Base-by-base conservation (phyloP, 805 yeast species). In the Grigorovia yakushimaensis region DNA sequence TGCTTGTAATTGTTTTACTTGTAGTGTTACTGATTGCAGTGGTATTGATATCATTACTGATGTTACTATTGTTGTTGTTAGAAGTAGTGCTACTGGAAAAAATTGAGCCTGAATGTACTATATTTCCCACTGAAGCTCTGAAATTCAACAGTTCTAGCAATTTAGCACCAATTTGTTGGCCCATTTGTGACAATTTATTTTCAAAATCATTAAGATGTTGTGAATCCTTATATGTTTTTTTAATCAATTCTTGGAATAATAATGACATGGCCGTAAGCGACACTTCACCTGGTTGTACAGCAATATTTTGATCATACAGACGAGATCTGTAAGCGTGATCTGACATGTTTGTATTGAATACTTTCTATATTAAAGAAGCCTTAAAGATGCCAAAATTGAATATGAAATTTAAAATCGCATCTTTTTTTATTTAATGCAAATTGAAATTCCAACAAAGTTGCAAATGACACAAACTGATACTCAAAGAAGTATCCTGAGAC, bases 141-240 rank as follows among this genome's bases (percentile, higher is more conserved):
- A 61, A 58, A 37, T 63, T 64, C 27, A 65, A 52, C 48, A 88
- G 68, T 61, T 88, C 96, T 35, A 85, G 64, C 52, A 77, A 72
- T 48, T 84, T 75, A 47, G 76, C 73, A 4, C 96, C 96, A 41
- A 88, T 76, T 46, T 77, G 78, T 57, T 82, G 82, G 2, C 96
- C 96, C 42, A 84, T 65, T n/a, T 77, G 78, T 55, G 79, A 82
- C 44, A 88, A 71, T 47, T 81, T 67, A 11, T 69, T 54, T 57
- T 79, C 85, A 45, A 81, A 67, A 53, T 86, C 89, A 44, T 74
- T 75, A 18, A 85, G 73, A 17, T 86, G 82, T 49, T 73, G 74
- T 24, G 87, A 75, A 43, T 77, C 70, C 49, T 70, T 70, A 54
- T 81, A 80, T 41, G 79, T 68, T 71, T 81, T 76, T 47, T 78